Percentiles rank a stretch among this genome's conserved stretches.
Evolutionary conservation across 1,284 basidiomycete species (phyloP).

Genomic region (Amylostereum areolatum): DNA sequence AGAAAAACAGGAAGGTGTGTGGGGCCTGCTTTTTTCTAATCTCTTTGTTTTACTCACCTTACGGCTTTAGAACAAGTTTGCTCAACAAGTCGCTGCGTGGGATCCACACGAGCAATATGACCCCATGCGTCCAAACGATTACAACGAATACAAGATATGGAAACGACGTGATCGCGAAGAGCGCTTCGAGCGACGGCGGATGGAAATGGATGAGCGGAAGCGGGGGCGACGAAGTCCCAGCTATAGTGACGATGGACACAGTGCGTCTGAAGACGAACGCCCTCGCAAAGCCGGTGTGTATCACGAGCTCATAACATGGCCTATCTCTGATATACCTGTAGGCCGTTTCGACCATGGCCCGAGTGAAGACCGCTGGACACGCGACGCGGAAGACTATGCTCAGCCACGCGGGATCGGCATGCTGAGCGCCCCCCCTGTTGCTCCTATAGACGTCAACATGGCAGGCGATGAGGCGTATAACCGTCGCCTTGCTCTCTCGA

Average conservation of each 20-base stretch:
- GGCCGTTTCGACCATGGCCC: conserved; percentile 48
- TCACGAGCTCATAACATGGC: not conserved
- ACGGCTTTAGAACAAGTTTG: conserved; percentile 66
- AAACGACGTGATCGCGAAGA: conserved; percentile 70
- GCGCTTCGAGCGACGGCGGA: conserved; percentile 50
- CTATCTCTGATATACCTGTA: conserved; percentile 19
- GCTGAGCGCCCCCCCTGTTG: conserved; percentile 20
- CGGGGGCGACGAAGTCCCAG: conserved; percentile 50
- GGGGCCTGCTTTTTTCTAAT: conserved; percentile 8
- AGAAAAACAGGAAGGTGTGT: conserved; percentile 62
- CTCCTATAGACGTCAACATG: conserved; percentile 26
- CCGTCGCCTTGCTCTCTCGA: conserved; percentile 47
- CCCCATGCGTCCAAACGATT: conserved; percentile 78
- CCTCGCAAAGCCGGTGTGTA: conserved; percentile 64
- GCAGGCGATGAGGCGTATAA: conserved; percentile 58
- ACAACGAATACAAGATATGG: conserved; percentile 78
- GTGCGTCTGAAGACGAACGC: conserved; percentile 61
- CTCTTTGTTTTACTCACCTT: not conserved
- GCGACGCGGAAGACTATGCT: conserved; percentile 40
- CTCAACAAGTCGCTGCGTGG: conserved; percentile 50
- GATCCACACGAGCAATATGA: conserved; percentile 78
- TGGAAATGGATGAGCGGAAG: conserved; percentile 53
- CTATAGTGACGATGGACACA: conserved; percentile 61
- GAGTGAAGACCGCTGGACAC: conserved; percentile 46
- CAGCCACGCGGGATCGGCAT: conserved; percentile 24